Evolutionary conservation across 768 basidiomycete genomes (phyloP).

Genomic region (Dioszegia crocea): DNA sequence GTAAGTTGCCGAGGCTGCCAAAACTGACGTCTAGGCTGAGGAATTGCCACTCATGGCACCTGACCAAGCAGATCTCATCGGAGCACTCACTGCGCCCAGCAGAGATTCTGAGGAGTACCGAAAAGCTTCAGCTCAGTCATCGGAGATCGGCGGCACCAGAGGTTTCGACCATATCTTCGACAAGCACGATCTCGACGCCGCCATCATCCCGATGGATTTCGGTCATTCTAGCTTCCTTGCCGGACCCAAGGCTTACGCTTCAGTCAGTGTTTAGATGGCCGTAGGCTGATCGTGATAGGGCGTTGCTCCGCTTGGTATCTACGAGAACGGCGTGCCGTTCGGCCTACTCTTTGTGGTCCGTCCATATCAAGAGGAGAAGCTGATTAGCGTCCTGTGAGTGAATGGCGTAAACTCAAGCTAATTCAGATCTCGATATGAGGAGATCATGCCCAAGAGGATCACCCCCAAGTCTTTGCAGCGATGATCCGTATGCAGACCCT

Average conservation of each 20-base stretch:
- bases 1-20: not conserved
- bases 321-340: not conserved
- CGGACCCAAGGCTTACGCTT: not conserved
- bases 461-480: no score
- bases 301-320: not conserved
- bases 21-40: not conserved
- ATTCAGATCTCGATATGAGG: no score
- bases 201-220: not conserved
- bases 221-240: not conserved
- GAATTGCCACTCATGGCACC: not conserved
- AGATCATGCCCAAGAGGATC: no score
- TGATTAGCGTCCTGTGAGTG: not conserved
- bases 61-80: not conserved
- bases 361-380: not conserved
- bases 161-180: not conserved
- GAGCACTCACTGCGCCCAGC: not conserved
- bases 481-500: no score
- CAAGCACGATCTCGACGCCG: not conserved
- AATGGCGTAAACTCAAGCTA: no score
- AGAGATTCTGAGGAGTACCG: not conserved
- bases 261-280: not conserved
- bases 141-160: not conserved
- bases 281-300: not conserved
- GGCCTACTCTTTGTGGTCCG: not conserved
- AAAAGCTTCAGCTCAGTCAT: not conserved